phyloP scores from a whole-genome alignment of 139 green algal species.

The Mesotaenium endlicherianum region DNA sequence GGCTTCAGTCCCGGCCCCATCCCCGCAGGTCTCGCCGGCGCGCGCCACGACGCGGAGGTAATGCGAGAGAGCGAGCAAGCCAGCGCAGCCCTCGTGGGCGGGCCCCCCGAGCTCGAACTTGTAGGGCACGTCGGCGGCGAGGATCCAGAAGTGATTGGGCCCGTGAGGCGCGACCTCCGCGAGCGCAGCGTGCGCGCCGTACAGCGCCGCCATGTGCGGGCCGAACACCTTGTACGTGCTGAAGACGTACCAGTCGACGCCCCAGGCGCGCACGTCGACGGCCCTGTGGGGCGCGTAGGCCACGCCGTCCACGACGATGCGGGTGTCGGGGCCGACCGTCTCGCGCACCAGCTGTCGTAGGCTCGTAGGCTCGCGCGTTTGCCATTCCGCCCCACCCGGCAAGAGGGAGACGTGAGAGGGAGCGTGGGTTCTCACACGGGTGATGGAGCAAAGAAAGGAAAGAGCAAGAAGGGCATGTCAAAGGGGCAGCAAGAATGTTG shows the following conservation, averaged over 20 bases:
- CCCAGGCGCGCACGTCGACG: conserved; percentile 14
- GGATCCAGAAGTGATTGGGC: conserved; percentile 38
- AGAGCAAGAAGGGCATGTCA: not conserved
- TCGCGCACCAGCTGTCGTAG: not conserved
- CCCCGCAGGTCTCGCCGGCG: no score
- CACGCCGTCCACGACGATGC: conserved; percentile 34
- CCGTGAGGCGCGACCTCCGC: not conserved
- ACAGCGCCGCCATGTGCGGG: conserved; percentile 30
- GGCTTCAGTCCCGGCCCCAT: no score
- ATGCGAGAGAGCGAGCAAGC: not conserved
- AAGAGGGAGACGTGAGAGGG: not conserved
- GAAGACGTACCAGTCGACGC: conserved; percentile 42
- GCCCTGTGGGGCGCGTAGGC: conserved; percentile 36
- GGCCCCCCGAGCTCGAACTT: conserved; percentile 42
- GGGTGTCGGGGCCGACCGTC: not conserved
- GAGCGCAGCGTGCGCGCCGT: conserved; percentile 17
- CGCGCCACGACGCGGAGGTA: conserved; percentile 21
- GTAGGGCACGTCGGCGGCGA: not conserved
- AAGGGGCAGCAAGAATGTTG: no score
- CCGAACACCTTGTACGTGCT: conserved; percentile 37
- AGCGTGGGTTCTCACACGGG: not conserved
- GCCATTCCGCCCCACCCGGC: not conserved
- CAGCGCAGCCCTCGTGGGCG: conserved; percentile 32
- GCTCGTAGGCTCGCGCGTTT: no score
- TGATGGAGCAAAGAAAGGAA: not conserved